Percentiles rank a stretch among this genome's conserved stretches.
phyloP scores from a whole-genome alignment of 768 basidiomycete species.

The Boletus sp. region DNA sequence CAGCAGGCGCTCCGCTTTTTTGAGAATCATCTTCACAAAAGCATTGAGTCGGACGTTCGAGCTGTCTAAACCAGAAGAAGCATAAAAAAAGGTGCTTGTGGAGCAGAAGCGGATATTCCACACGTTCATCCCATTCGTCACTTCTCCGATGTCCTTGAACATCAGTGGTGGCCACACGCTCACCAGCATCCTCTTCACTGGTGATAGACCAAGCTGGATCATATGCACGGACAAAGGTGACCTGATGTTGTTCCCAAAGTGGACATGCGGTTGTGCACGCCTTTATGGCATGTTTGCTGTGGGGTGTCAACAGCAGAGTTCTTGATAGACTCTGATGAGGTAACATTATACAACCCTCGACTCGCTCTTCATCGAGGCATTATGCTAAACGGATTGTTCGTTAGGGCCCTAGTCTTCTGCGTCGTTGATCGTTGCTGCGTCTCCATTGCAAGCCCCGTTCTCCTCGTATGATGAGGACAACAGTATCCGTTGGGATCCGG shows the following conservation, averaged over 20 bases:
- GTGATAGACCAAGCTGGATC: constrained; percentile 90
- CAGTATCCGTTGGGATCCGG: constrained; percentile 69
- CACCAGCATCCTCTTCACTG: constrained; percentile 84
- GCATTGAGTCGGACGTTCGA: constrained; percentile 66
- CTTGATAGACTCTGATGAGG: constrained; percentile 86
- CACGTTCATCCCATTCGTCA: constrained; percentile 66
- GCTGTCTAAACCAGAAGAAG: constrained; percentile 62
- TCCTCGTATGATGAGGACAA: constrained; percentile 86
- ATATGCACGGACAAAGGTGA: constrained; percentile 69
- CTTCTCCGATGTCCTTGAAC: constrained; percentile 43
- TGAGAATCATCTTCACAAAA: constrained; percentile 65
- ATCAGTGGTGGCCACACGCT: constrained; percentile 33
- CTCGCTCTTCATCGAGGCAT: constrained; percentile 22
- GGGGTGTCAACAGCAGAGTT: constrained; percentile 84
- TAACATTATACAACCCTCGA: constrained; percentile 28
- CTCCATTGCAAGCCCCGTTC: constrained; percentile 74
- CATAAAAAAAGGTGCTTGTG: constrained; percentile 61
- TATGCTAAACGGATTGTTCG: constrained; percentile 13
- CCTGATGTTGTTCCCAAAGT: constrained; percentile 64
- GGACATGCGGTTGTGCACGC: constrained; percentile 77
- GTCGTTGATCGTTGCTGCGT: constrained; percentile 77
- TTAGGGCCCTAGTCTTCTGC: constrained; percentile 77
- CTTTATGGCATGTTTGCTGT: constrained; percentile 81
- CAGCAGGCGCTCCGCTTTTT: constrained; percentile 44
- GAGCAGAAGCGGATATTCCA: constrained; percentile 67